These are phyloP conservation scores for Syncephalastrum contaminatum DNA, from an alignment of 371 early-diverging fungal genomes.

Conservation along the genomic window DNA sequence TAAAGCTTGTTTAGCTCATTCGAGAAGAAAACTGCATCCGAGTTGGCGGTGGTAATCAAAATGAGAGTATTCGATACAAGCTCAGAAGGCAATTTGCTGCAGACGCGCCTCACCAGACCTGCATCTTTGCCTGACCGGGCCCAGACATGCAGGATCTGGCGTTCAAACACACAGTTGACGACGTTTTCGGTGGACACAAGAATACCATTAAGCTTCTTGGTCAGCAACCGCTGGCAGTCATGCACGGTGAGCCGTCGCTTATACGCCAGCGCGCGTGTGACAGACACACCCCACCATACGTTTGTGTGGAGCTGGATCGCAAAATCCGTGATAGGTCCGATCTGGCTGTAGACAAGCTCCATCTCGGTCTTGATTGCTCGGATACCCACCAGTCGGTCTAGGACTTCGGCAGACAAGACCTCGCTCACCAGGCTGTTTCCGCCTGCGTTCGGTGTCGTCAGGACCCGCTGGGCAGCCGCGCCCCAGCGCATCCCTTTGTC, in stretches of 20 bases:
- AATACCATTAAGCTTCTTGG: slow-evolving; percentile 47
- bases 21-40: slow-evolving; percentile 8
- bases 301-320: slow-evolving; percentile 24
- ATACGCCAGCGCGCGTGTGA: slow-evolving; percentile 54
- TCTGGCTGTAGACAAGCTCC: slow-evolving; percentile 43
- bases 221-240: slow-evolving; percentile 43
- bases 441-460: slow-evolving; percentile 52
- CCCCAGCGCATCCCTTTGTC: slow-evolving; percentile 1
- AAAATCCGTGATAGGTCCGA: slow-evolving; percentile 59
- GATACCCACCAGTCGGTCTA: slow-evolving; percentile 48
- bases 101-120: slow-evolving; percentile 15
- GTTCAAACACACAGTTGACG: slow-evolving; percentile 35
- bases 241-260: slow-evolving; percentile 32
- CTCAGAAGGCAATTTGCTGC: slow-evolving; percentile 8
- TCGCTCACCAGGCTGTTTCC: slow-evolving; percentile 53
- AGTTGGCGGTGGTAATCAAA: slow-evolving; percentile 28
- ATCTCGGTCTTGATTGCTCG: slow-evolving; percentile 52
- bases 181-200: slow-evolving; percentile 36
- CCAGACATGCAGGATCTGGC: slow-evolving; percentile 61
- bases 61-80: slow-evolving; percentile 22
- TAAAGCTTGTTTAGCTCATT: too few relatives aligned
- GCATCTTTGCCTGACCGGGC: slow-evolving; percentile 44
- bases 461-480: slow-evolving; percentile 25
- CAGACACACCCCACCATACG: slow-evolving; percentile 47
- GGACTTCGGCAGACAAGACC: slow-evolving; percentile 51